Percentiles rank a stretch among this genome's conserved stretches.
These are phyloP conservation scores for Solanum acaule DNA, from an alignment of 257 asterid genomes.

Conservation along the genomic window DNA sequence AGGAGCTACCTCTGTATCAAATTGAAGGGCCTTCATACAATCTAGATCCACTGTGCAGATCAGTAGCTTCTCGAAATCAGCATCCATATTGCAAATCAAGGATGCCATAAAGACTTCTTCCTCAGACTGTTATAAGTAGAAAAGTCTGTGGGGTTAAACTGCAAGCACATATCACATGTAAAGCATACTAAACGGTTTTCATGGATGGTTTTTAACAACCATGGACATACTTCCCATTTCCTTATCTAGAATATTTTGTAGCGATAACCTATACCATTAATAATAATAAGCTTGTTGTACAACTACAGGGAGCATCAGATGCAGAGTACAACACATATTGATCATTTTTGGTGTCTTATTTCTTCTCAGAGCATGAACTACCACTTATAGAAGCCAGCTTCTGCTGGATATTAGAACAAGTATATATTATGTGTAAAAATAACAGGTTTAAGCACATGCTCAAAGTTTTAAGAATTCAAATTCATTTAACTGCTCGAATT, in stretches of 20 bases:
- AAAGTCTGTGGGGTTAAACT: not conserved
- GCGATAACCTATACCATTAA: not conserved
- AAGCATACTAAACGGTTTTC: not conserved
- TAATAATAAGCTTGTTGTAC: not conserved
- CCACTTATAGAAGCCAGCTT: not conserved
- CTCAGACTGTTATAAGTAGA: conserved; percentile 42
- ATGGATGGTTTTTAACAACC: not conserved
- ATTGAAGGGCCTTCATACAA: conserved; percentile 68
- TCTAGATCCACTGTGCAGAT: conserved; percentile 93
- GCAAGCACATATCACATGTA: not conserved
- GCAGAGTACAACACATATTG: not conserved
- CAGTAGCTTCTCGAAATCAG: conserved; percentile 64
- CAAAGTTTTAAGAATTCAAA: not conserved
- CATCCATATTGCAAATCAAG: conserved; percentile 77
- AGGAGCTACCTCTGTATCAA: conserved; percentile 68
- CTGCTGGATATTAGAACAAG: not conserved
- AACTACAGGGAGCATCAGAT: not conserved
- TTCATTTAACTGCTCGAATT: not conserved
- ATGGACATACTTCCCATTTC: not conserved
- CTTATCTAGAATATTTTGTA: not conserved
- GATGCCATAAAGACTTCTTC: conserved; percentile 82
- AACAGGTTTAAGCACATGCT: not conserved
- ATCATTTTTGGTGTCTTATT: not conserved
- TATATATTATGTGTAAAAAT: not conserved
- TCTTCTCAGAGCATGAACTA: not conserved